Evolutionary conservation across 2,329 filamentous ascomycete genomes (phyloP), one percentile per base, ranked within the genome.

Genomic region (Calonectria montana): DNA sequence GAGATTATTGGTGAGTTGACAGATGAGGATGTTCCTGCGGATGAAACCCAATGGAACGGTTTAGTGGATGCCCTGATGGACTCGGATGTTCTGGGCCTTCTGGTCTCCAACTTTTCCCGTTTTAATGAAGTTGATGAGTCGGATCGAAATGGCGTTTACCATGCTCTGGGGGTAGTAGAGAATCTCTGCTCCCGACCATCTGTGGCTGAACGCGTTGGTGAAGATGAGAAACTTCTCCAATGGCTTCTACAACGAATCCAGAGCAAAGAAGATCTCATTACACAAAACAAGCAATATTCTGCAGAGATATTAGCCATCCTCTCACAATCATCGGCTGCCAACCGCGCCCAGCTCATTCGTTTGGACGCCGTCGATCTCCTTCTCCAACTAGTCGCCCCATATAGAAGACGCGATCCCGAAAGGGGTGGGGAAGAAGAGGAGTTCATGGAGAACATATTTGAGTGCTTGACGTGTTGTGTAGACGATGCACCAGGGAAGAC

Each of bases 211-310:
- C 90, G 88, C 47, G 91, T 98, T 62, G 94, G 92, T 4, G 85
- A 89, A 71, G 90, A 96, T 71, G 90, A 91, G 7, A 86, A 85
- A 9, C 85, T 98, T 0, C 81, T 98, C 9, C 86, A 89, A 53
- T 98, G 95, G 95, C 88, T 99, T 3, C 86, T 98, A 41, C 84
- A 88, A 62, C 90, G 97, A 62, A 93, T 95, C 73, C 91, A 93
- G 76, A 88, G 87, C 68, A 88, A 89, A 63, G 95, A 98, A 81
- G 86, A 85, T 4, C 86, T 87, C 0, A 90, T 97, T 1, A 88
- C 91, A 6, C 97, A 99, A 81, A 99, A 99, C 81, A 97, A 97
- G 81, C 96, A 98, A 82, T 99, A 98, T 81, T 91, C 95, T 0
- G 95, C 96, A 18, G 97, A 99, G 83, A 91, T 98, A 9, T 87